Evolutionary conservation across 306 rosid genomes (phyloP).

Genomic region (Gastrolobium bilobum): DNA sequence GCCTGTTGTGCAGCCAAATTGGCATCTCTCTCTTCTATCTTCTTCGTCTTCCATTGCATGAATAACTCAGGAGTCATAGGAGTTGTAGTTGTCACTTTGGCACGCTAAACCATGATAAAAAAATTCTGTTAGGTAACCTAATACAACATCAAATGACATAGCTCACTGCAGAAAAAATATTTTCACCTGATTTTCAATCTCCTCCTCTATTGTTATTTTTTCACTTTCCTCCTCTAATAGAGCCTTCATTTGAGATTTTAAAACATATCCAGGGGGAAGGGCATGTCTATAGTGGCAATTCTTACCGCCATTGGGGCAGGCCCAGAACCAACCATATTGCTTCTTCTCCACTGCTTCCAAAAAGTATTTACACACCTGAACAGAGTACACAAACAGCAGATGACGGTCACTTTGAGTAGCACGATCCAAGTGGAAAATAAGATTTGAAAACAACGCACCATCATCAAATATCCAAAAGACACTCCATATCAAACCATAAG

Average conservation of each 20-base stretch:
- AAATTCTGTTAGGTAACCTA: slow-evolving; percentile 37
- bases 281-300: slow-evolving; percentile 98
- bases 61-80: slow-evolving; percentile 90
- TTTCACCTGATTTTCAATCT: slow-evolving; percentile 89
- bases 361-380: slow-evolving; percentile 68
- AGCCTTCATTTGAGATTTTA: slow-evolving; percentile 98
- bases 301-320: slow-evolving; percentile 89
- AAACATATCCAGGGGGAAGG: slow-evolving; percentile 92
- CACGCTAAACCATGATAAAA: slow-evolving; percentile 64
- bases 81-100: slow-evolving; percentile 75
- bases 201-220: slow-evolving; percentile 84
- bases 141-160: slow-evolving; percentile 28
- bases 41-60: slow-evolving; percentile 90
- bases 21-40: slow-evolving; percentile 90
- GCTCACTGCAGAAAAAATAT: neutral
- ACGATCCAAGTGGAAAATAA: slow-evolving; percentile 1
- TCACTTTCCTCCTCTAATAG: slow-evolving; percentile 83
- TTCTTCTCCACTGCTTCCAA: slow-evolving; percentile 96
- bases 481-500: neutral
- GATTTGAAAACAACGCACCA: slow-evolving; percentile 32
- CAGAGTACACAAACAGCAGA: slow-evolving; percentile 31
- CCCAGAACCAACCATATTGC: slow-evolving; percentile 98
- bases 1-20: slow-evolving; percentile 88
- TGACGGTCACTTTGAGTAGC: neutral
- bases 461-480: slow-evolving; percentile 17